Conservation (phyloP, 192 early-diverging fungal genomes). For the Umbelopsis vinacea region DNA sequence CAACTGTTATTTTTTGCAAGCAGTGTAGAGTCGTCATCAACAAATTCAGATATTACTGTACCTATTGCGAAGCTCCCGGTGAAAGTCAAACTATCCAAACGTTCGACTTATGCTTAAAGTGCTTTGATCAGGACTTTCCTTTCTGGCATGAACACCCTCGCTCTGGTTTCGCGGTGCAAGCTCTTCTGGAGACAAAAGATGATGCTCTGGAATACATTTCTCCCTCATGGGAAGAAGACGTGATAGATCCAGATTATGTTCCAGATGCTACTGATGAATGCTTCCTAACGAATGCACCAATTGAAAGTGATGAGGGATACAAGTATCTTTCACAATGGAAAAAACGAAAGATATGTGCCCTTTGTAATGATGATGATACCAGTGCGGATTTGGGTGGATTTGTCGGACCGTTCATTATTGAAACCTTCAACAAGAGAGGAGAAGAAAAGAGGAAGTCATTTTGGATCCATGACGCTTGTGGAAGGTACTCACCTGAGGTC, state of each 20-base stretch:
- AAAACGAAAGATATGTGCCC: constrained; percentile 62
- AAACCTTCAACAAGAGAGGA: constrained; percentile 56
- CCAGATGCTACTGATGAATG: constrained; percentile 23
- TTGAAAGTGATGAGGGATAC: constrained; percentile 54
- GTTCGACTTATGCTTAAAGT: constrained; percentile 73
- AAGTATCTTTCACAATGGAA: constrained; percentile 54
- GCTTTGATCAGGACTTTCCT: constrained; percentile 73
- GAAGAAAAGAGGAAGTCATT: constrained; percentile 57
- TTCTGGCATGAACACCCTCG: constrained; percentile 76
- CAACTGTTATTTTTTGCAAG: constrained; percentile 65
- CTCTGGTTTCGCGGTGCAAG: constrained; percentile 76
- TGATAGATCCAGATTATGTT: constrained; percentile 48
- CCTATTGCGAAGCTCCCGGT: constrained; percentile 74
- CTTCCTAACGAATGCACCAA: constrained; percentile 32
- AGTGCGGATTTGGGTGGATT: constrained; percentile 50
- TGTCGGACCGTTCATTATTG: constrained; percentile 66
- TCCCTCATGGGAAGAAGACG: constrained; percentile 61
- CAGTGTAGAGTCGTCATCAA: constrained; percentile 79
- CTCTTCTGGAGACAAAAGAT: constrained; percentile 66
- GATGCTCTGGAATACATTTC: constrained; percentile 19
- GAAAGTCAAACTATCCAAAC: constrained; percentile 69
- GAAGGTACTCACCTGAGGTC: constrained; percentile 85
- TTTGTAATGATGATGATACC: constrained; percentile 67
- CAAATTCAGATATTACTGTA: constrained; percentile 85
- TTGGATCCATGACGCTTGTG: constrained; percentile 89